phyloP scores from a whole-genome alignment of 495 filamentous ascomycete species.

The Friedmanniomyces endolithicus region DNA sequence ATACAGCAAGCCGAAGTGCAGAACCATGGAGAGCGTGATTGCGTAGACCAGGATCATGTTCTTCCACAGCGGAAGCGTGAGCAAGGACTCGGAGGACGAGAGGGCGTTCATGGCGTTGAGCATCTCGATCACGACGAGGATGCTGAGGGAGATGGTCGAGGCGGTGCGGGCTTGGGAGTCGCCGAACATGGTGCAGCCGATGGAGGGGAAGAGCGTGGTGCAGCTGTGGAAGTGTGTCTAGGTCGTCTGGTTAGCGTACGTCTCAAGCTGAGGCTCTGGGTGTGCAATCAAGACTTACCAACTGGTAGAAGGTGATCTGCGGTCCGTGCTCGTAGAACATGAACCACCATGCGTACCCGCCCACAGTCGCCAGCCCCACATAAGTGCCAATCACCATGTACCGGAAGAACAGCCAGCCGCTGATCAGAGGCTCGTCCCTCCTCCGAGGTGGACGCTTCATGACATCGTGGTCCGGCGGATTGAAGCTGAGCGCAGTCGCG shows the following conservation, averaged over 20 bases:
- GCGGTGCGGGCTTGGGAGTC: slow-evolving; percentile 83
- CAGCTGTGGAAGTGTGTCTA: slow-evolving; percentile 88
- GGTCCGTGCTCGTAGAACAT: slow-evolving; percentile 89
- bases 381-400: slow-evolving; percentile 95
- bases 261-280: neutral
- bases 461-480: slow-evolving; percentile 91
- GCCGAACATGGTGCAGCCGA: slow-evolving; percentile 88
- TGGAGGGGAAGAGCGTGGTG: slow-evolving; percentile 70
- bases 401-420: slow-evolving; percentile 93
- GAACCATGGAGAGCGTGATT: slow-evolving; percentile 82
- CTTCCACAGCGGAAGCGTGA: slow-evolving; percentile 87
- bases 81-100: slow-evolving; percentile 83
- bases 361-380: slow-evolving; percentile 88
- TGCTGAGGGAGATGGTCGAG: slow-evolving; percentile 86
- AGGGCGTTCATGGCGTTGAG: slow-evolving; percentile 98
- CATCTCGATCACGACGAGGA: slow-evolving; percentile 98
- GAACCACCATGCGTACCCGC: slow-evolving; percentile 99
- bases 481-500: slow-evolving; percentile 93
- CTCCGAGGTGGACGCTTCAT: slow-evolving; percentile 86
- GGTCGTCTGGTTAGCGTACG: neutral
- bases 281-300: slow-evolving; percentile 39
- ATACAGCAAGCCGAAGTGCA: slow-evolving; percentile 93
- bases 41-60: slow-evolving; percentile 97
- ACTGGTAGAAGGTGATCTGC: slow-evolving; percentile 82
- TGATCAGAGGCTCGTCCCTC: slow-evolving; percentile 81